A percentile compares a stretch with the other conserved stretches of the same genome.
Evolutionary conservation across 768 basidiomycete species (phyloP).

Genomic region (Peribolospora baueri): DNA sequence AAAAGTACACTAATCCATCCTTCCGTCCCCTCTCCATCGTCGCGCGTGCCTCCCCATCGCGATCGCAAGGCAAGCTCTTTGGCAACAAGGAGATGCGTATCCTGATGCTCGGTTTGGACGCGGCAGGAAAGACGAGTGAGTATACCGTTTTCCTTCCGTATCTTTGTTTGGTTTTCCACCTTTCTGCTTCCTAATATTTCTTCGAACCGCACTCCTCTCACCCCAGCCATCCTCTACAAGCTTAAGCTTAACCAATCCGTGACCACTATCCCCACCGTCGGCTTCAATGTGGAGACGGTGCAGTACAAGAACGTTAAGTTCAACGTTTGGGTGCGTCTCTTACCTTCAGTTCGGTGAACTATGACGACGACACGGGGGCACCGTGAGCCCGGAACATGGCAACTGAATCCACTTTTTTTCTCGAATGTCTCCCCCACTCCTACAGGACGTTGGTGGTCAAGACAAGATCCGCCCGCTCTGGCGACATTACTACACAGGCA

Average conservation of each 20-base stretch:
- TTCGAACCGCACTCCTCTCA: background rate
- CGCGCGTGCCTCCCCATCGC: background rate
- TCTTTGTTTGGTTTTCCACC: background rate
- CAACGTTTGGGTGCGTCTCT: conserved; percentile 22
- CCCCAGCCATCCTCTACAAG: conserved; percentile 84
- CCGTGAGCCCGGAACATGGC: too few relatives aligned
- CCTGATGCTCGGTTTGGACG: conserved; percentile 89
- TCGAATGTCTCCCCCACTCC: background rate
- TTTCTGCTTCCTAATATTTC: background rate
- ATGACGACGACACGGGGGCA: too few relatives aligned
- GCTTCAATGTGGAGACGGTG: conserved; percentile 97
- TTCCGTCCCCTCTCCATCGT: background rate
- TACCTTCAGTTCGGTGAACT: background rate
- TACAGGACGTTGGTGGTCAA: conserved; percentile 61
- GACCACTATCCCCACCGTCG: conserved; percentile 93
- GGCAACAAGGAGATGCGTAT: conserved; percentile 98
- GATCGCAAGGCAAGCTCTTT: conserved; percentile 29
- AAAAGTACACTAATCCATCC: background rate
- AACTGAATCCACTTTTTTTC: background rate
- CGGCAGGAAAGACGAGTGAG: conserved; percentile 95
- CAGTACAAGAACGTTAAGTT: conserved; percentile 78
- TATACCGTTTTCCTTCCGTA: conserved; percentile 7
- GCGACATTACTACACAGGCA: conserved; percentile 98
- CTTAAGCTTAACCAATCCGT: conserved; percentile 97
- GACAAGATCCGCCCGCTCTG: conserved; percentile 96